Evolutionary conservation across 106 monocot genomes (phyloP), one percentile per base, ranked within the genome.

Genomic region (Platanthera zijinensis): DNA sequence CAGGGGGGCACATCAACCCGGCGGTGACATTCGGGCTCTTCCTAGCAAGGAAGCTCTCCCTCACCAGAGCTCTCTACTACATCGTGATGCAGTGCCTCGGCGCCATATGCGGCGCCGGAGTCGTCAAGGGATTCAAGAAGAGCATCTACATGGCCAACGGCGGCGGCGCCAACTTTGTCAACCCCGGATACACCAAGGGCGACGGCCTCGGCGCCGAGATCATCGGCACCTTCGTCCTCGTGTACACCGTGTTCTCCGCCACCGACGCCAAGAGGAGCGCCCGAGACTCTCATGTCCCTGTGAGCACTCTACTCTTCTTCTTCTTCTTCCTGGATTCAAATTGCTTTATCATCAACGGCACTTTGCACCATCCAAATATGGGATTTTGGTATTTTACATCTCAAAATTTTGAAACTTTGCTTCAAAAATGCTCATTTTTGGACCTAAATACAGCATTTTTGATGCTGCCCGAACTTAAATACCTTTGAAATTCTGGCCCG

Each of bases 21-120:
- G 92, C 92, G 5, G 92, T 92, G 73, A 92, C 92, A 46, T 92
- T 92, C 56, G 92, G 92, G 53, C 84, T 92, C 51, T 76, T 92
- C 56, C 77, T 92, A 52, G 92, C 87, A 1, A 61, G 92, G 69
- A 92, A 92, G 79, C 78, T 92, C 15, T 92, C 89, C 11, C 83
- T 92, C 19, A 89, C 87, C 8, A 76, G 92, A 63, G 89, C 89
- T 1, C 4, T 92, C 22, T 92, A 82, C 77, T 92, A 92, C 92
- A 92, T 92, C 48, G 75, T 89, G 57, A 92, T 92, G 92, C 92
- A 92, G 80, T 87, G 89, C 81, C 77, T 92, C n/a, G 92, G 92
- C 6, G 92, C 92, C 68, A 92, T 89, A 51, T 92, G 92, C 49
- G 92, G 92, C 10, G 92, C 92, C 48, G 92, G 87, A 2, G 87